Evolutionary conservation across 1,284 basidiomycete species (phyloP), one percentile per base, ranked within the genome.

Genomic region (Boletus mariae): DNA sequence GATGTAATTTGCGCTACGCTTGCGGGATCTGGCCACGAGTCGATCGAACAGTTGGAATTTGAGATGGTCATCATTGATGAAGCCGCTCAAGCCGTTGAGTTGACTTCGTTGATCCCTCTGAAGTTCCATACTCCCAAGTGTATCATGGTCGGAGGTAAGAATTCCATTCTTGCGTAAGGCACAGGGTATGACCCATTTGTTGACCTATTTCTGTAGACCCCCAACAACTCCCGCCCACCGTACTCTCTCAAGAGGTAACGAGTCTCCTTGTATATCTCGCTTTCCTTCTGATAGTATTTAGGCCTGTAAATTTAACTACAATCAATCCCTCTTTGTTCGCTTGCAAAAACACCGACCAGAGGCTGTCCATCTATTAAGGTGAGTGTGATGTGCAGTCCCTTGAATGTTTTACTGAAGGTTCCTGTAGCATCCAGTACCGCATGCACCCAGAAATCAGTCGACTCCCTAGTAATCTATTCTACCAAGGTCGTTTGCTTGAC

Each of bases 41-140:
- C 83, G 51, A 76, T 99, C 47, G 84, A 90, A 53, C 77, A 84
- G 13, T 85, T 93, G 61, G 90, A 94, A 51, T 98, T 98, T 65
- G 94, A 98, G 63, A 93, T 97, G 69, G 85, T 99, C 58, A 87
- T 99, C 65, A 97, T 99, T 59, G 97, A 99, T 66, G 97, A 99
- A 71, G 97, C 97, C 1, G 96, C 96, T 1, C 97, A 99, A 71
- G 91, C 95, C 4, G 90, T 98, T 45, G 97, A 99, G 71, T 78
- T 98, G 53, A 95, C 92, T 64, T 93, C 94, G n/a, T 73, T 99
- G 54, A 99, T 99, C 57, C 97, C 97, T 37, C 77, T 99, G 53
- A 95, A 92, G 66, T 99, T 95, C 71, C 82, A 82, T 34, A 91
- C 86, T 64, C 80, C 79, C 52, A 84, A 86, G 34, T 98, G 93